Conservation (phyloP, 179 eudicot species). For the Sideroxylon spinosum region DNA sequence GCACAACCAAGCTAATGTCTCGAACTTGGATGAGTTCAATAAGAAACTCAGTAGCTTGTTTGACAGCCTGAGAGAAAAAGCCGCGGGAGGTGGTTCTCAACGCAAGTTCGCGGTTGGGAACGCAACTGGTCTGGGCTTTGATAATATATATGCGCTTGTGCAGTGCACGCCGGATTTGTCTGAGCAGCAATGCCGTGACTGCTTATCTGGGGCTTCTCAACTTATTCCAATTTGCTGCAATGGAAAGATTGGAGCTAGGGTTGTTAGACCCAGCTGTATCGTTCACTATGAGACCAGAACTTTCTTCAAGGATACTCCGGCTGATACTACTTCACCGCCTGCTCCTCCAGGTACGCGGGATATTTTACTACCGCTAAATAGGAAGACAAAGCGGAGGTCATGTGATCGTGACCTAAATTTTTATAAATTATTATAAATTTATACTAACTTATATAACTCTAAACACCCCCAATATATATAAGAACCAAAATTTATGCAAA, state of each 20-base stretch:
- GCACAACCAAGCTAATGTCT: neutral
- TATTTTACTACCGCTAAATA: too few species aligned
- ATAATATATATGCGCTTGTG: slow-evolving; percentile 24
- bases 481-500: too few species aligned
- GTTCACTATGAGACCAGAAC: slow-evolving; percentile 22
- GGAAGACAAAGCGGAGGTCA: too few species aligned
- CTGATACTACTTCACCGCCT: neutral
- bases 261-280: slow-evolving; percentile 26
- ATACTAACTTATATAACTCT: too few species aligned
- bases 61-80: slow-evolving; percentile 19
- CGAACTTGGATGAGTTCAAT: neutral
- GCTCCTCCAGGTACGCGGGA: slow-evolving; percentile 3
- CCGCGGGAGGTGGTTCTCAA: slow-evolving; percentile 31
- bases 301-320: slow-evolving; percentile 19
- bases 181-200: slow-evolving; percentile 8
- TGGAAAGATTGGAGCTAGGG: slow-evolving; percentile 24
- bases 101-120: slow-evolving; percentile 36
- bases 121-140: slow-evolving; percentile 1
- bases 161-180: slow-evolving; percentile 51
- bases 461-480: too few species aligned
- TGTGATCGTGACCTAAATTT: too few species aligned
- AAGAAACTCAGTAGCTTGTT: slow-evolving; percentile 16
- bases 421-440: too few species aligned
- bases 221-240: slow-evolving; percentile 14
- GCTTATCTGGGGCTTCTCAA: slow-evolving; percentile 14